Conservation (phyloP, 2,329 filamentous ascomycete species). For the Nemania diffusa region DNA sequence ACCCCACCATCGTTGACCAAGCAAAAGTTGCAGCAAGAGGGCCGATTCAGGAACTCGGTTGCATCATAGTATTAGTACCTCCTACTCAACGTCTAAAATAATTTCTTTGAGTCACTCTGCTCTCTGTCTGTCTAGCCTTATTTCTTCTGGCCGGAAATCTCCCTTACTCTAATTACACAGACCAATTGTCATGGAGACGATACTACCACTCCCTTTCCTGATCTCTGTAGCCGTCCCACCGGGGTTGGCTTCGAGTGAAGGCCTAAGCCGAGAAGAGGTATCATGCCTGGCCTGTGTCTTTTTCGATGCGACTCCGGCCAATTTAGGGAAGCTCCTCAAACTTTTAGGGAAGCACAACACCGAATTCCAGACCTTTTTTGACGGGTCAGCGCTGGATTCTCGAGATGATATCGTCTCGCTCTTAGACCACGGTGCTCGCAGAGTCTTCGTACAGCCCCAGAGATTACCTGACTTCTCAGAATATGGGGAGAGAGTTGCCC, state of each 20-base stretch:
- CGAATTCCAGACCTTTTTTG: slow-evolving; percentile 75
- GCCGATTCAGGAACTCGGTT: slow-evolving; percentile 39
- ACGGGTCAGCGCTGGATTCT: slow-evolving; percentile 75
- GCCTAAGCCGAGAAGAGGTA: slow-evolving; percentile 67
- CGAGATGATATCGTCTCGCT: slow-evolving; percentile 80
- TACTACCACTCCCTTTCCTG: slow-evolving; percentile 71
- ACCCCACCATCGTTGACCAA: slow-evolving; percentile 43
- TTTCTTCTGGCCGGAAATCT: neutral
- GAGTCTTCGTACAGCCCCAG: slow-evolving; percentile 80
- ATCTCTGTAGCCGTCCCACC: slow-evolving; percentile 65
- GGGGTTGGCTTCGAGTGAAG: slow-evolving; percentile 60
- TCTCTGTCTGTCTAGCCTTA: neutral
- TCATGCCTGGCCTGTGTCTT: slow-evolving; percentile 69
- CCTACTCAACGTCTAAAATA: slow-evolving; percentile 5
- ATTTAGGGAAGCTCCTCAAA: slow-evolving; percentile 55
- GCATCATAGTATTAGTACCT: slow-evolving; percentile 34
- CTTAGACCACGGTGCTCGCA: slow-evolving; percentile 85
- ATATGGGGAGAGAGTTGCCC: slow-evolving; percentile 67
- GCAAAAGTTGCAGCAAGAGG: slow-evolving; percentile 29
- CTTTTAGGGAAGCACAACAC: slow-evolving; percentile 62
- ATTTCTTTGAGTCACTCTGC: slow-evolving; percentile 22
- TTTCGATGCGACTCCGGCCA: slow-evolving; percentile 59
- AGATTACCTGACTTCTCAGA: slow-evolving; percentile 70
- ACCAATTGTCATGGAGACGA: slow-evolving; percentile 66
- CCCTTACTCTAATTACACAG: neutral